A percentile compares a stretch with the other conserved stretches of the same genome.
phyloP scores from a whole-genome alignment of 345 rosid genomes.

The Punica granatum region DNA sequence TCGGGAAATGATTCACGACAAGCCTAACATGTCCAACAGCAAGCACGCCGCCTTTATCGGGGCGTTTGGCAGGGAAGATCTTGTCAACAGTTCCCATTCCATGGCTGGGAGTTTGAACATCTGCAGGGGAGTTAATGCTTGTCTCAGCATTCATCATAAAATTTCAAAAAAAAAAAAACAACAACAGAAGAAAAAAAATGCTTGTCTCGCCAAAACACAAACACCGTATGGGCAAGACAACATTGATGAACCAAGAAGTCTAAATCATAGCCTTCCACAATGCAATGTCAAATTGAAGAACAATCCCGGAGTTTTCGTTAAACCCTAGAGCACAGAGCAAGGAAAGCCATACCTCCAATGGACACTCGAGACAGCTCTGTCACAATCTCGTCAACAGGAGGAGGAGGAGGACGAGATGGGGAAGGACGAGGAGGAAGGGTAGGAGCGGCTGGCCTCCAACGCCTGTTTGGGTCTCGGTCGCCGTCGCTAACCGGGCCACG shows the following conservation, averaged over 20 bases:
- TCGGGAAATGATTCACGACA: conserved; percentile 56
- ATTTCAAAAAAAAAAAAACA: not conserved
- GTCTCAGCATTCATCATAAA: not conserved
- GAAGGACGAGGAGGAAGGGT: not conserved
- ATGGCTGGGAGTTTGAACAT: not conserved
- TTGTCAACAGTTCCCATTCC: not conserved
- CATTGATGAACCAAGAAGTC: no score
- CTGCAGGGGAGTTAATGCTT: not conserved
- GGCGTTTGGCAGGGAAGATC: conserved; percentile 39
- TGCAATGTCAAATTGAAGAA: not conserved
- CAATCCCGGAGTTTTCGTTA: not conserved
- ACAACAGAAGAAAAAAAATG: not conserved
- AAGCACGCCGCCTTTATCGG: conserved; percentile 56
- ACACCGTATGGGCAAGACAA: no score
- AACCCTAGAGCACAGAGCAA: not conserved
- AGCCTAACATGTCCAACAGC: conserved; percentile 32
- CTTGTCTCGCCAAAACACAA: no score
- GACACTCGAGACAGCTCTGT: not conserved
- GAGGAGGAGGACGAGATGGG: not conserved
- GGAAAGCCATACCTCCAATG: not conserved
- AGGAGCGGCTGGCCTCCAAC: not conserved
- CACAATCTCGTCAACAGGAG: not conserved
- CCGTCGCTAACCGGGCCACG: not conserved
- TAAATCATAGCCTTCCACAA: no score
- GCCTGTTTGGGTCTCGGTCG: not conserved